These are phyloP conservation scores for Corrigiola litoralis DNA, from an alignment of 179 eudicot genomes.

Conservation along the genomic window DNA sequence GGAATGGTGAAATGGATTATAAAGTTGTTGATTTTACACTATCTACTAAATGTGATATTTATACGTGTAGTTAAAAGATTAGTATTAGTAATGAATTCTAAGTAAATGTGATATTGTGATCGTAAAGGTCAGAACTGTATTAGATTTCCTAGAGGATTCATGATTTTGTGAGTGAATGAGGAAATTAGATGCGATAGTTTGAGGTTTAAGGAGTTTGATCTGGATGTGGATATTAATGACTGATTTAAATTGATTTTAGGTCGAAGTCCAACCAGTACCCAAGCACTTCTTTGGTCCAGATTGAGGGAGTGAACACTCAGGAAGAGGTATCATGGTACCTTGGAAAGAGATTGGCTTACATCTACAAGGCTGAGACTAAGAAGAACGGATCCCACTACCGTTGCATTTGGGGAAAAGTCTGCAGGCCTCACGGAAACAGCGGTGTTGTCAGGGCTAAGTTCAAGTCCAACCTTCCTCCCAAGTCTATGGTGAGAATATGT, in stretches of 20 bases:
- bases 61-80: too few relatives aligned
- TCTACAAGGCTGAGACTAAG: constrained; percentile 81
- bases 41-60: too few relatives aligned
- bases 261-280: constrained; percentile 57
- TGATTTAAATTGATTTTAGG: constrained; percentile 17
- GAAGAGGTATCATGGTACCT: constrained; percentile 83
- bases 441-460: constrained; percentile 86
- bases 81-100: too few relatives aligned
- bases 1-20: not conserved
- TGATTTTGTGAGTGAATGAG: too few relatives aligned
- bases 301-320: constrained; percentile 82
- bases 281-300: constrained; percentile 65
- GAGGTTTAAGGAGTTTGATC: too few relatives aligned
- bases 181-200: too few relatives aligned
- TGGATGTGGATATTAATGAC: not conserved
- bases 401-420: constrained; percentile 77
- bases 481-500: constrained; percentile 49
- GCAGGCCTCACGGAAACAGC: constrained; percentile 83
- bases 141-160: too few relatives aligned
- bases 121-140: too few relatives aligned
- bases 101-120: too few relatives aligned
- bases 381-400: constrained; percentile 61
- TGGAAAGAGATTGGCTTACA: constrained; percentile 81
- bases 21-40: too few relatives aligned
- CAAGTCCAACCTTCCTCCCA: constrained; percentile 80